Evolutionary conservation across 192 early-diverging fungal genomes (phyloP), one percentile per base, ranked within the genome.

Genomic region (Coemansia sp.): DNA sequence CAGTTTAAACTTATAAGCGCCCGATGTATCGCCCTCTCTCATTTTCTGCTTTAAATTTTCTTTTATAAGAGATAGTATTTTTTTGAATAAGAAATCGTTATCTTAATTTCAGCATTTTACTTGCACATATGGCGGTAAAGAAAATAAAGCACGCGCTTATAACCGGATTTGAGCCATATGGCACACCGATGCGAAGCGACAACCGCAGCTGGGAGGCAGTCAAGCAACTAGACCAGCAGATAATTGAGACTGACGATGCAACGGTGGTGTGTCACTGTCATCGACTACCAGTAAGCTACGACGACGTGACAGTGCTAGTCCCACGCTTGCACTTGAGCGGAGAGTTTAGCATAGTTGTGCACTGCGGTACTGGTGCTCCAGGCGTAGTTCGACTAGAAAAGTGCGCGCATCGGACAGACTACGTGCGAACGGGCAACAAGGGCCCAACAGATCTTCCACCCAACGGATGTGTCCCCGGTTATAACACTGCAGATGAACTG

Each of bases 251-350:
- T 1, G 67, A 49, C 17, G 31, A 56, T 23, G 22, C 22, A 8
- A 34, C 28, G 2, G 66, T 79, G 9, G 47, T 68, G 1, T 68
- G 72, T 46, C 69, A 73, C 47, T 74, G 72, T 55, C 68, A 81
- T 28, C 72, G 77, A 38, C 67, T 87, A 21, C 86, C 86, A 17
- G 86, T 87, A 5, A 85, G 85, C 61, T 87, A 87, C 53, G 72
- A 57, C 28, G 81, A 77, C 12, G 78, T 87, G 0, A 62, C 74
- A 8, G 65, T 60, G 10, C 44, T 71, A 10, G 48, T 87, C 9
- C 82, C 82, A 22, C 65, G 36, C 25, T 34, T 85, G 26, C 84
- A 86, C 57, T 52, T 12, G 23, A 54, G 61, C 17, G 59, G 69
- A 10, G 12, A 56, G 5, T 85, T 71, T 37, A 78, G 75, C 49